phyloP scores from a whole-genome alignment of 441 rosid genomes.

The Cnidoscolus chayamansa region DNA sequence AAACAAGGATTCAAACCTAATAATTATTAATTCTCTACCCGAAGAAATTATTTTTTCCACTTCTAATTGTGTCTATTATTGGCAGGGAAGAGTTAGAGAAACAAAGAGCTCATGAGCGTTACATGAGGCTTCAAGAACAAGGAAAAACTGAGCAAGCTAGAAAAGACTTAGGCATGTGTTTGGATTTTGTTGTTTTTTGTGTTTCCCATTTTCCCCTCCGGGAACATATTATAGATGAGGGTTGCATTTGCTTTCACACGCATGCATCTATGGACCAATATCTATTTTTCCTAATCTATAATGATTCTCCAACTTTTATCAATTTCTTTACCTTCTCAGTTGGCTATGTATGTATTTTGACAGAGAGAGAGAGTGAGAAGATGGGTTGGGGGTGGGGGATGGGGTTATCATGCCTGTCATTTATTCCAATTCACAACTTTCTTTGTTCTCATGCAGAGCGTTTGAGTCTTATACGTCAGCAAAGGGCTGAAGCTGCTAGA shows the following conservation, averaged over 20 bases:
- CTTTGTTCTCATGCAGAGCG: constrained; percentile 48
- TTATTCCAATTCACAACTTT: background rate
- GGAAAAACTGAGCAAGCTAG: constrained; percentile 92
- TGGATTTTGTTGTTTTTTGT: background rate
- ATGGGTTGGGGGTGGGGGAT: too few relatives aligned
- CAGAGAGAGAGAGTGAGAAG: too few relatives aligned
- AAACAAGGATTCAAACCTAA: background rate
- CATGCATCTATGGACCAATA: too few relatives aligned
- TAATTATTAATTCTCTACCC: background rate
- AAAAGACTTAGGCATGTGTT: constrained; percentile 72
- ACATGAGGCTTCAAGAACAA: constrained; percentile 94
- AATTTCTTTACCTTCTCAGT: too few relatives aligned
- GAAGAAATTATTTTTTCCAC: constrained; percentile 2
- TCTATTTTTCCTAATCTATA: too few relatives aligned
- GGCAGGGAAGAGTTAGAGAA: constrained; percentile 92
- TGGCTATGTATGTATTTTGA: too few relatives aligned
- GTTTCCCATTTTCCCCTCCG: too few relatives aligned
- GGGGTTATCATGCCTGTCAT: background rate
- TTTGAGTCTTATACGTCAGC: constrained; percentile 74
- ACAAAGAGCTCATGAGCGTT: constrained; percentile 86
- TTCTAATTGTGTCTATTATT: constrained; percentile 4
- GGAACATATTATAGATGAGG: too few relatives aligned
- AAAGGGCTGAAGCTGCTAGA: constrained; percentile 87
- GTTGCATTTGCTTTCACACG: too few relatives aligned
- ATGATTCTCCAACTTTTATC: too few relatives aligned